Percentiles rank a stretch among this genome's conserved stretches.
Evolutionary conservation across 2,329 filamentous ascomycete species (phyloP).

Genomic region (Diaporthe ilicicola): DNA sequence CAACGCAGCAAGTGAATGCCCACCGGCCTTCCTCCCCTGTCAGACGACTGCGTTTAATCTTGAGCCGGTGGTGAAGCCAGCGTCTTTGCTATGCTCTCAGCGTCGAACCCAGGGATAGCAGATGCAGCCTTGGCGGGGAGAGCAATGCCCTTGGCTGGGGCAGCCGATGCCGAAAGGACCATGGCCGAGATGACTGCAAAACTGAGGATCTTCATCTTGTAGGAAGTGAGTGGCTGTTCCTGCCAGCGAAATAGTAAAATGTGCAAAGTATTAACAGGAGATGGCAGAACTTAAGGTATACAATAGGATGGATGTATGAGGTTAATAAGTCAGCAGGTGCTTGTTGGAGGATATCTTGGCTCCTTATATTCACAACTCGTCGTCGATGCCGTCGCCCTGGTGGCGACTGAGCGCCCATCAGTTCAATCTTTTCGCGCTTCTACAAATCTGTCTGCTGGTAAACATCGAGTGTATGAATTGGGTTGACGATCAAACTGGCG

Average conservation of each 20-base stretch:
- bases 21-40: no score
- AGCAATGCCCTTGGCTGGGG: background rate
- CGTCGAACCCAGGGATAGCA: background rate
- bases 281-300: no score
- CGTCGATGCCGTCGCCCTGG: background rate
- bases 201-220: background rate
- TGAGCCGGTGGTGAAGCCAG: background rate
- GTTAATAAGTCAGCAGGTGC: background rate
- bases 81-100: background rate
- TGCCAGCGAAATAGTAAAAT: background rate
- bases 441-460: background rate
- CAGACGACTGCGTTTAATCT: background rate
- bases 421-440: background rate
- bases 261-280: no score
- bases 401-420: background rate
- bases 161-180: background rate
- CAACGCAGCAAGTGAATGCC: background rate
- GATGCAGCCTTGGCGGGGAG: background rate
- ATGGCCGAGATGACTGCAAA: background rate
- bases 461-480: background rate
- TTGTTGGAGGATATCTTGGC: background rate
- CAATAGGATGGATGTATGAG: background rate
- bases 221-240: background rate
- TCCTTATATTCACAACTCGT: background rate
- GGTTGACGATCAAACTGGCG: background rate